Evolutionary conservation across 2,329 filamentous ascomycete genomes (phyloP).

Genomic region (Chaetomium sp.): DNA sequence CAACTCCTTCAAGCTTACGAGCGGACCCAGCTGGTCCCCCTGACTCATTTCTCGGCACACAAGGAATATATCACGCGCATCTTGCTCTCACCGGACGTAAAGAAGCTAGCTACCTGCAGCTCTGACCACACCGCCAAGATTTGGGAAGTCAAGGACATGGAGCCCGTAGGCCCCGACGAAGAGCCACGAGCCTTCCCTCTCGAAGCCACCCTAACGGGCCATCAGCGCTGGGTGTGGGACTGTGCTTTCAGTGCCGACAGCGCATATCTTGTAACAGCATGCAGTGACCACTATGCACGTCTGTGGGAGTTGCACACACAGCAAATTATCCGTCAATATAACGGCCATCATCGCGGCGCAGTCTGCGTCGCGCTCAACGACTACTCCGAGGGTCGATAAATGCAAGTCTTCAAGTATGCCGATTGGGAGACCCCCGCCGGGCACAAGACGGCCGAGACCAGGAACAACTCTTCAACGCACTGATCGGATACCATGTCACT

Average conservation of each 20-base stretch:
- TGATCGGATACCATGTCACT: too few species aligned
- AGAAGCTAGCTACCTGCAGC: conserved; percentile 88
- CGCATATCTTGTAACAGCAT: conserved; percentile 88
- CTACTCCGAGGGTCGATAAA: conserved; percentile 54
- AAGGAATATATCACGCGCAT: conserved; percentile 90
- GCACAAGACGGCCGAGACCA: background rate
- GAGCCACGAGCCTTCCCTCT: conserved; percentile 62
- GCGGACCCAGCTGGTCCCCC: conserved; percentile 73
- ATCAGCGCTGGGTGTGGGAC: conserved; percentile 97
- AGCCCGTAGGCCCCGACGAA: conserved; percentile 32
- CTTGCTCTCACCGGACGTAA: conserved; percentile 85
- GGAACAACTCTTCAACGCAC: too few species aligned
- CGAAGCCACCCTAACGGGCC: conserved; percentile 79
- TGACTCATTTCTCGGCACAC: conserved; percentile 85
- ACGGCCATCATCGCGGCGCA: conserved; percentile 84
- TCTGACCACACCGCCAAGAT: conserved; percentile 93
- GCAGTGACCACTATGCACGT: conserved; percentile 86
- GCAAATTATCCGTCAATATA: conserved; percentile 89
- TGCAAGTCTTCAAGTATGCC: conserved; percentile 4
- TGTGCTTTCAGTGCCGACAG: conserved; percentile 92
- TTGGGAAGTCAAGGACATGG: conserved; percentile 79
- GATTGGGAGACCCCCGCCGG: background rate
- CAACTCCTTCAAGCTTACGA: conserved; percentile 79
- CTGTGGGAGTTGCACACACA: conserved; percentile 85
- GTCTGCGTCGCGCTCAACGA: conserved; percentile 93